These are phyloP conservation scores for Tylopilus sp. DNA, from an alignment of 768 basidiomycete species.

Conservation along the genomic window DNA sequence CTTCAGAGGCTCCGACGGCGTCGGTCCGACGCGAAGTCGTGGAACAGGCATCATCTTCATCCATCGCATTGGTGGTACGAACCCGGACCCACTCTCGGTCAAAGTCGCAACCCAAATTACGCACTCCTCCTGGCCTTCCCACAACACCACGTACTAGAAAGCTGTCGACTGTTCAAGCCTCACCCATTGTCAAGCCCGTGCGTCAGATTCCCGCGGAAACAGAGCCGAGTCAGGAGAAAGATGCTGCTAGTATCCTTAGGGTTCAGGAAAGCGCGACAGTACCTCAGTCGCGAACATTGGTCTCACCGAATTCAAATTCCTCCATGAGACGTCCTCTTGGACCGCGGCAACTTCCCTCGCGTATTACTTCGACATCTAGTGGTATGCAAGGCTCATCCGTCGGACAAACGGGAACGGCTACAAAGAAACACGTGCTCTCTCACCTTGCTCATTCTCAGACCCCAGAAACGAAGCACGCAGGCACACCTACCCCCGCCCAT, in stretches of 20 bases:
- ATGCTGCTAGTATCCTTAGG: neutral
- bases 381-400: neutral
- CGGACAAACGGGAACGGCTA: neutral
- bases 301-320: slow-evolving; percentile 21
- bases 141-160: slow-evolving; percentile 17
- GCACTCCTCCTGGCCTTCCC: slow-evolving; percentile 3
- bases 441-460: slow-evolving; percentile 1
- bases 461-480: slow-evolving; percentile 13
- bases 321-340: slow-evolving; percentile 23
- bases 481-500: neutral
- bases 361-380: neutral
- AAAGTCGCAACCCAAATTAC: slow-evolving; percentile 36
- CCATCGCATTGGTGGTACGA: neutral
- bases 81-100: slow-evolving; percentile 26
- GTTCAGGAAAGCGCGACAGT: neutral
- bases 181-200: slow-evolving; percentile 20
- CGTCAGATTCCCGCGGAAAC: slow-evolving; percentile 11
- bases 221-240: neutral
- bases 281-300: slow-evolving; percentile 13
- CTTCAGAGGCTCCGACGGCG: neutral
- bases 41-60: neutral
- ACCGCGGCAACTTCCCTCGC: slow-evolving; percentile 18
- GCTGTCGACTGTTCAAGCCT: slow-evolving; percentile 30
- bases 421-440: slow-evolving; percentile 3
- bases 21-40: neutral